Evolutionary conservation across 2,329 filamentous ascomycete genomes (phyloP), one percentile per base, ranked within the genome.

Genomic region (Dactylellina sp.): DNA sequence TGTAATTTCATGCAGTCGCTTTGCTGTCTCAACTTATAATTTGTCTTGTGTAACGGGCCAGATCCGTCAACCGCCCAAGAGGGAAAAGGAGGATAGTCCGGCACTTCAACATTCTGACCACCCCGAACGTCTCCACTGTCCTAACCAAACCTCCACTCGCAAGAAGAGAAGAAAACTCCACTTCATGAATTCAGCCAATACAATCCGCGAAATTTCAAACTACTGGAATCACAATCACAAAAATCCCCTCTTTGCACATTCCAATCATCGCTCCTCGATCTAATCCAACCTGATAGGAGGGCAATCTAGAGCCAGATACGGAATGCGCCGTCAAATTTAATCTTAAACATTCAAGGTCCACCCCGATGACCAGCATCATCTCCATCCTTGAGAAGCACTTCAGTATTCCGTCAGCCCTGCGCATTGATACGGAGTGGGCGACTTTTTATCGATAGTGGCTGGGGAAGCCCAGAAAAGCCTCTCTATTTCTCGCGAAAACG

Each of bases 11-110:
- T 46, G 9, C 16, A 46, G 20, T n/a, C n/a, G n/a, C n/a, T 46
- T 46, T 20, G 14, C n/a, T 46, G 59, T 50, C 47, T 62, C 46
- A 52, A 62, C 40, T 62, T 62, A 39, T 50, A 32, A 50, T 37
- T 52, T 40, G 46, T 50, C 46, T 62, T 52, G 44, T 62, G 59
- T 52, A 62, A 52, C 59, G 53, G 18, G n/a, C n/a, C n/a, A 24
- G 9, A 12, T 40, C 16, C 24, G 22, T 11, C 25, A 11, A 20
- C 42, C 42, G 42, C n/a, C 47, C 22, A 24, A 52, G n/a, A n/a
- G 32, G 47, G 24, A 55, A 20, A 37, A 55, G 28, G 32, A n/a
- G 28, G 28, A 32, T 32, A 32, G 9, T 32, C 28, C 25, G 16
- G 28, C 50, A 20, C 5, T 24, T 24, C 25, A 35, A 46, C 42